Percentiles rank a stretch among this genome's conserved stretches.
These are phyloP conservation scores for Comarum palustre DNA, from an alignment of 306 rosid genomes.

Conservation along the genomic window DNA sequence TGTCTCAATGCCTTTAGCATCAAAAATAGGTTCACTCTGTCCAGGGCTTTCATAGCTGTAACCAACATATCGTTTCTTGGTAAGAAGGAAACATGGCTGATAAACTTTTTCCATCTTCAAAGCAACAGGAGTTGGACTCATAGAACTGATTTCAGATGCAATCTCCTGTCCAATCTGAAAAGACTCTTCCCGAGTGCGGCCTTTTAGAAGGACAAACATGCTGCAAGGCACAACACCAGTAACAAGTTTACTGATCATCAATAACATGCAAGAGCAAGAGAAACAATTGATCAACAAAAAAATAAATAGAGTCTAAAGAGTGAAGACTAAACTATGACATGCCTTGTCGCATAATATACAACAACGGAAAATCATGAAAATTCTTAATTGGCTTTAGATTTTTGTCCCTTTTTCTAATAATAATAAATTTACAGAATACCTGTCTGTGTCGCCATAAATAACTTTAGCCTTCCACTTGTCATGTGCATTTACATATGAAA, in stretches of 20 bases:
- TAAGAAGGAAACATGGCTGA: slow-evolving; percentile 81
- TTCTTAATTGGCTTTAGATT: not conserved
- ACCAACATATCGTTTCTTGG: slow-evolving; percentile 96
- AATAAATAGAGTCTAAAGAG: not conserved
- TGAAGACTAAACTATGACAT: not conserved
- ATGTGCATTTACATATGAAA: slow-evolving; percentile 74
- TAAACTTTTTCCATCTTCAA: slow-evolving; percentile 95
- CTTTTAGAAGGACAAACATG: slow-evolving; percentile 94
- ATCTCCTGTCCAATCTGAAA: slow-evolving; percentile 82
- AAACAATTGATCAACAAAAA: not conserved
- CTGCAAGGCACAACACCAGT: slow-evolving; percentile 46
- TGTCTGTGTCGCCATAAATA: slow-evolving; percentile 96
- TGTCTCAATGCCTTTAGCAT: slow-evolving; percentile 97
- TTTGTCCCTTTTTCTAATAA: not conserved
- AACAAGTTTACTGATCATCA: slow-evolving; percentile 21
- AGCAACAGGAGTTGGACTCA: slow-evolving; percentile 89
- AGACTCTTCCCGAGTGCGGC: slow-evolving; percentile 66
- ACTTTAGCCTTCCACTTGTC: slow-evolving; percentile 87
- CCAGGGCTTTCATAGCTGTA: slow-evolving; percentile 83
- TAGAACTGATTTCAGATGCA: slow-evolving; percentile 79
- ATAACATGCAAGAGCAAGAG: slow-evolving; percentile 22
- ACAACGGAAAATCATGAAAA: slow-evolving; percentile 4
- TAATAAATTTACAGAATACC: slow-evolving; percentile 39
- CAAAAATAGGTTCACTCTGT: slow-evolving; percentile 71
- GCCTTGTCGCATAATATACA: not conserved